Evolutionary conservation across 306 rosid genomes (phyloP), one percentile per base, ranked within the genome.

Genomic region (Psophocarpus tetragonolobus): DNA sequence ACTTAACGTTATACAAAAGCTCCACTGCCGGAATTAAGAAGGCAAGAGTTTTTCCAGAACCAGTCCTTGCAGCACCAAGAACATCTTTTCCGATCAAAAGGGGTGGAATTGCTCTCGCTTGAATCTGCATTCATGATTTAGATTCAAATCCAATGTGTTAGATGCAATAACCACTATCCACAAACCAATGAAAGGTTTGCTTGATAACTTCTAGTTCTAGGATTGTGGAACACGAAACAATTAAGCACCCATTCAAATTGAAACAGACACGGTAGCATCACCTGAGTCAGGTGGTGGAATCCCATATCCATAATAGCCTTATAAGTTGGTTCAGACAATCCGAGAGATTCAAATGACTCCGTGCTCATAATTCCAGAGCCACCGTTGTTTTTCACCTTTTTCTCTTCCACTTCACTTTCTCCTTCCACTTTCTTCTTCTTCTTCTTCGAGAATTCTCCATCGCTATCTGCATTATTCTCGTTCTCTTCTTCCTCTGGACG

Each of bases 41-140:
- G 39, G 98, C 97, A 26, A 92, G 97, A 32, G 98, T 94, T 85
- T 94, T 94, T 2, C 98, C 98, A 35, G 98, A 92, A 70, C 98
- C 98, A 9, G 98, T 94, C 82, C 98, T 92, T 14, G 98, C 98
- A 70, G 98, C 98, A 78, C 97, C 98, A 39, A 94, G 97, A 54
- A 94, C 95, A 81, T 94, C 95, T 85, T 87, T 88, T 4, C 97
- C 98, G 6, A 78, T 56, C 84, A 94, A 61, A 29, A 91, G 96
- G 1, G 89, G 92, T 0, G 97, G 97, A 54, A 90, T 85, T 33
- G 95, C 73, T 76, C 95, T 86, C 0, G 92, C 90, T 92, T 94
- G 98, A 87, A 94, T 94, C 98, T 91, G 82, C 88, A 84, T 77
- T 75, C 9, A 24, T 27, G 21, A 82, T 56, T 47, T 57, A 36